Percentiles rank a stretch among this genome's conserved stretches.
These are phyloP conservation scores for Leucocoprinus sp. DNA, from an alignment of 768 basidiomycete species.

Conservation along the genomic window DNA sequence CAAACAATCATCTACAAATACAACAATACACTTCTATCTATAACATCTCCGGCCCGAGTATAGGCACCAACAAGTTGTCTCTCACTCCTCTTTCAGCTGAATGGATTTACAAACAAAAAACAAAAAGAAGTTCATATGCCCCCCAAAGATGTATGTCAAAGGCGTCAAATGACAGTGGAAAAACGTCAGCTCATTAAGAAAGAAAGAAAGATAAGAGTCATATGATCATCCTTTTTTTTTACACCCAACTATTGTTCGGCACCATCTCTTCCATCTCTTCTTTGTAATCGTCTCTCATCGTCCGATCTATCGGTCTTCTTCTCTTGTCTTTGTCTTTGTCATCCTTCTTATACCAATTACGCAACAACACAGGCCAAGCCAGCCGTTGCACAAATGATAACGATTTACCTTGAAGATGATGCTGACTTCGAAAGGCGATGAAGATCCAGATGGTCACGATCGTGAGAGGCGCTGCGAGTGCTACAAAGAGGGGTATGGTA, in stretches of 20 bases:
- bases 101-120: no score
- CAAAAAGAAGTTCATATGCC: no score
- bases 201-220: no score
- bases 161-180: no score
- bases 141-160: no score
- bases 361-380: slow-evolving; percentile 25
- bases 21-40: background rate
- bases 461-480: slow-evolving; percentile 38
- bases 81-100: no score
- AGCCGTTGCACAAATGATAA: slow-evolving; percentile 25
- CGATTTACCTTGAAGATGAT: slow-evolving; percentile 23
- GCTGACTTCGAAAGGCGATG: slow-evolving; percentile 42
- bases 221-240: background rate
- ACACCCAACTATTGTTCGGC: slow-evolving; percentile 1
- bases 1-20: no score
- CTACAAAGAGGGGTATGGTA: slow-evolving; percentile 36
- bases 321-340: background rate
- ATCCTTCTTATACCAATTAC: background rate
- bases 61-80: no score
- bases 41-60: no score
- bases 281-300: background rate
- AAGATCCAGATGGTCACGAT: slow-evolving; percentile 45
- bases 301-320: slow-evolving; percentile 2
- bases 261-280: slow-evolving; percentile 1
- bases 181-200: no score